Evolutionary conservation across 176 grass and related monocot genomes (phyloP).

Genomic region (Phoenix dactylifera): DNA sequence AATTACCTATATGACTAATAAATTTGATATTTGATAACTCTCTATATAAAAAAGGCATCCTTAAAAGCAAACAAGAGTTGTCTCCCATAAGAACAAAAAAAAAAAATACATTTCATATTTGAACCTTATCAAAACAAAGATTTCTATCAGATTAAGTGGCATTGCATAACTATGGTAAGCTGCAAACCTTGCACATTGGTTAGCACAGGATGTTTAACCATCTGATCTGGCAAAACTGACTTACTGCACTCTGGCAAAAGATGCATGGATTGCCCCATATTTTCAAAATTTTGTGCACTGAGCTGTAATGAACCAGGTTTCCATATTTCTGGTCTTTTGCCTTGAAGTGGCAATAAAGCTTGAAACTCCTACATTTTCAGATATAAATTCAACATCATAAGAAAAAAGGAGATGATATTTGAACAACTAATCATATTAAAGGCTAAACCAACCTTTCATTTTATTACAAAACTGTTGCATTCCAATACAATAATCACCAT

Average conservation of each 20-base stretch:
- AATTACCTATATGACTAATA: no score
- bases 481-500: no score
- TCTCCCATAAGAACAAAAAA: no score
- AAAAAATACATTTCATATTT: background rate
- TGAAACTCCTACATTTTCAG: slow-evolving; percentile 20
- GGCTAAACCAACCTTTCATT: no score
- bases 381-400: background rate
- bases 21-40: no score
- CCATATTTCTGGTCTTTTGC: slow-evolving; percentile 27
- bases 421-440: background rate
- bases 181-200: slow-evolving; percentile 52
- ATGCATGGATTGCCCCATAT: slow-evolving; percentile 16
- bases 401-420: background rate
- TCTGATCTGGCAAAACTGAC: slow-evolving; percentile 1
- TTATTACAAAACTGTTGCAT: no score
- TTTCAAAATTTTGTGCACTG: slow-evolving; percentile 29
- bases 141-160: no score
- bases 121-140: background rate
- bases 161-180: background rate
- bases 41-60: no score
- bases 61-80: no score
- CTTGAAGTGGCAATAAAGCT: slow-evolving; percentile 4
- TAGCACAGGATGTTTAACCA: slow-evolving; percentile 34
- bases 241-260: slow-evolving; percentile 1
- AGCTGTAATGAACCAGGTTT: slow-evolving; percentile 25